Evolutionary conservation across 352 stramenopile species (phyloP), one percentile per base, ranked within the genome.

Genomic region (Pythium pectinolyticum): DNA sequence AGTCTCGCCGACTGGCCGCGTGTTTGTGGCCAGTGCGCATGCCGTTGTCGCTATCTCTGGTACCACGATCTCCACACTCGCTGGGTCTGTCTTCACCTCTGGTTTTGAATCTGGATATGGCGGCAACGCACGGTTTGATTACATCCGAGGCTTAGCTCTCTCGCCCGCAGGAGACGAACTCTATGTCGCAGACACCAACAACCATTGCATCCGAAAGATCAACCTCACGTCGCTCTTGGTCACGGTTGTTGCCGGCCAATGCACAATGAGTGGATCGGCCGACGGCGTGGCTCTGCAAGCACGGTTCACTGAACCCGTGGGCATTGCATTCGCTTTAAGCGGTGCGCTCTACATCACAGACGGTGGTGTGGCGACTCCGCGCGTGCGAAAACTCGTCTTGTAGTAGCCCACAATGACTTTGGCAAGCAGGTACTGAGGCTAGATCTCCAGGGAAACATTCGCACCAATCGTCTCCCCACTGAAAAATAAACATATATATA

Each of bases 171-270:
- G 51, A 19, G 51, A 58, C 9, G 22, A 40, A 14, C 37, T 58
- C 7, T 58, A 39, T 37, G 28, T 58, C 0, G 25, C 51, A 5
- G 51, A 58, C 24, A 49, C 27, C 4, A 20, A 28, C 37, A 58
- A 58, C 34, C 27, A 39, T n/a, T 58, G 51, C 37, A 58, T 58
- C 35, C 51, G 51, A 10, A 48, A 28, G 3, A 8, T 49, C 34
- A 27, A 22, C 25, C 3, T 58, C 51, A 39, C n/a, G 1, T 35
- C 50, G 2, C 24, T 25, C 15, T 19, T 46, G 1, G 50, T 48
- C 34, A 34, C 34, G 22, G 47, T 34, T 8, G 19, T 57, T 11
- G 50, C 50, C 0, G 50, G 50, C 8, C 9, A 47, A 22, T 57
- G 50, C 32, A 19, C 5, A 17, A 32, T 12, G 50, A 57, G 50